These are phyloP conservation scores for Juglanconis oblonga DNA, from an alignment of 2,329 filamentous ascomycete genomes.

Conservation along the genomic window DNA sequence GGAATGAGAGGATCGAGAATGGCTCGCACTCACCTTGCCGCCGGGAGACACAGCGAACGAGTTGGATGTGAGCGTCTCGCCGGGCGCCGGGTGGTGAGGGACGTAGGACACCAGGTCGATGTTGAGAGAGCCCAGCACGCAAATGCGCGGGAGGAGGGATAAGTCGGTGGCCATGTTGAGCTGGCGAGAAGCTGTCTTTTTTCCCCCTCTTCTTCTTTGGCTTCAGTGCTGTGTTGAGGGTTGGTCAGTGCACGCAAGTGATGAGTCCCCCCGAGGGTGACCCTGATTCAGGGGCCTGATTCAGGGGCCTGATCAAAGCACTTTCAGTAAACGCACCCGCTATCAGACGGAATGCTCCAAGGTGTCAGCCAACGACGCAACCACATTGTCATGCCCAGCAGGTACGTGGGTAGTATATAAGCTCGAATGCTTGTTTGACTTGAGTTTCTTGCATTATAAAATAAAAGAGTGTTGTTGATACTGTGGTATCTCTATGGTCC, in stretches of 20 bases:
- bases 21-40: constrained; percentile 58
- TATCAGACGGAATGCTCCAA: too few species aligned
- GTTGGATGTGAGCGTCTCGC: constrained; percentile 81
- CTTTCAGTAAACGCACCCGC: too few species aligned
- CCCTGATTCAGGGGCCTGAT: too few species aligned
- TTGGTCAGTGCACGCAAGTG: too few species aligned
- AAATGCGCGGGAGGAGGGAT: constrained; percentile 53
- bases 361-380: too few species aligned
- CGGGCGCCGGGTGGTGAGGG: constrained; percentile 74
- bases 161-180: constrained; percentile 22
- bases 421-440: too few species aligned
- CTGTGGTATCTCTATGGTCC: background rate
- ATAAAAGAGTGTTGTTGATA: background rate
- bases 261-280: too few species aligned
- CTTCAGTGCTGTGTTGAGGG: background rate
- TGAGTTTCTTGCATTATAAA: background rate
- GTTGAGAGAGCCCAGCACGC: constrained; percentile 89
- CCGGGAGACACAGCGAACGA: constrained; percentile 79
- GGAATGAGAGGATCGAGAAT: background rate
- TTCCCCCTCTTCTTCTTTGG: background rate
- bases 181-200: background rate
- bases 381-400: too few species aligned
- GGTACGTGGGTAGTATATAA: too few species aligned
- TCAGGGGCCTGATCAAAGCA: too few species aligned
- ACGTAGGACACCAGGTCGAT: constrained; percentile 90